Evolutionary conservation across 352 stramenopile species (phyloP).

Genomic region (Phytophthora pisi): DNA sequence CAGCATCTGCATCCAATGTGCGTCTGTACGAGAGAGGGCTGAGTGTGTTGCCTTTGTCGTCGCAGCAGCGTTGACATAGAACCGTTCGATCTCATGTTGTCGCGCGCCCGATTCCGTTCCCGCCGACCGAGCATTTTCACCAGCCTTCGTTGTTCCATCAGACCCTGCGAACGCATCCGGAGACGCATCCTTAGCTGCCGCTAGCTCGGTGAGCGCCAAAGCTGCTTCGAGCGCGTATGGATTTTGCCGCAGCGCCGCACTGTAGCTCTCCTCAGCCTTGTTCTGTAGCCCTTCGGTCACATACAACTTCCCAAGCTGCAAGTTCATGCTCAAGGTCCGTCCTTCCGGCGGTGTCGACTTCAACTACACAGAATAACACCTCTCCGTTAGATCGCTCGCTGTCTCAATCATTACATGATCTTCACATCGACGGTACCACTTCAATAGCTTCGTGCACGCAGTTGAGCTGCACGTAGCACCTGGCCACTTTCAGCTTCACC

Average conservation of each 20-base stretch:
- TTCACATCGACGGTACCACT: constrained; percentile 38
- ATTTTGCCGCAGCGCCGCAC: constrained; percentile 58
- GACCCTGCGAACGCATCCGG: constrained; percentile 33
- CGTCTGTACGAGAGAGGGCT: constrained; percentile 31
- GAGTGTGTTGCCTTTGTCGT: constrained; percentile 7
- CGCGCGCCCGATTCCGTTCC: not conserved
- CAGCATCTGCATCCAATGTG: constrained; percentile 64
- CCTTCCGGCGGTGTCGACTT: constrained; percentile 45
- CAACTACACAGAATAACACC: constrained; percentile 39
- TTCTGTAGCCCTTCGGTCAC: constrained; percentile 57
- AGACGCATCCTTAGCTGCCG: constrained; percentile 46
- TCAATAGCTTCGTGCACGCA: constrained; percentile 64
- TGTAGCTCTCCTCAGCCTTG: constrained; percentile 72
- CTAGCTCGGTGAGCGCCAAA: constrained; percentile 68
- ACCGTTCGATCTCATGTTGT: constrained; percentile 56
- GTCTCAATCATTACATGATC: not conserved
- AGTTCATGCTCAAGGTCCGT: constrained; percentile 60
- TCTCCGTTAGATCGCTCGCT: not conserved
- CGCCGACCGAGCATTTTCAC: constrained; percentile 11
- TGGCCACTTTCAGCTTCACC: constrained; percentile 68
- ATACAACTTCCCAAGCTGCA: constrained; percentile 76
- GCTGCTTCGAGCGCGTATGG: constrained; percentile 84
- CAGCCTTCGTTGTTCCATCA: constrained; percentile 13
- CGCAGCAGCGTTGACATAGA: constrained; percentile 41
- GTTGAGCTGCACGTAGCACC: constrained; percentile 69